Base-by-base conservation (phyloP, 1,284 basidiomycete genomes). In the Trametes versicolor region DNA sequence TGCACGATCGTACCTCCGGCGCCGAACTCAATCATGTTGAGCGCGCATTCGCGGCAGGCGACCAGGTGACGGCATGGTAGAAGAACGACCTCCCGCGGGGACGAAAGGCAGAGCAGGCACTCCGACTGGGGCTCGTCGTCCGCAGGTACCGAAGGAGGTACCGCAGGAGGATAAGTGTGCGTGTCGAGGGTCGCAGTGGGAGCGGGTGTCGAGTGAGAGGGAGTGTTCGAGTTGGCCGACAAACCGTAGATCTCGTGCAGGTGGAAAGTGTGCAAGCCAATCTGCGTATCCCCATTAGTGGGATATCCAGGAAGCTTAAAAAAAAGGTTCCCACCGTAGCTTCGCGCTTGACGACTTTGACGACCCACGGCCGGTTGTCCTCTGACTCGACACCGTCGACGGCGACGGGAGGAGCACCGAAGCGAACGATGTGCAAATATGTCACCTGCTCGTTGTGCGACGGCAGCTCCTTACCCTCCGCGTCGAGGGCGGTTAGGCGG, bases 1-100 rank as follows among this genome's bases (percentile, higher is more conserved):
- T 94, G 86, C 25, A 83, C 85, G 49, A 96, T 92, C 47, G 84
- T 89, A 4, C 95, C 95, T 2, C 95, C 95, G 0, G 95, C 95
- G 41, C 95, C 95, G 75, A 95, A 97, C 76, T 97, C 95, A 45
- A 97, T 90, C 95, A 97, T 97, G 74, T 96, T 96, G 50, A 96
- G 79, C 0, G 95, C 95, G 71, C 95, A 97, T 52, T 96, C 95
- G 70, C 93, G 89, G 79, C 95, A 97, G 7, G 95, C 95, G 60
- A 97, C 95, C 32, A 97, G 84, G 77, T 97, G 95, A 60, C 95
- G 83, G 76, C 95, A 97, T 0, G 95, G 95, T 6, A 97, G 85
- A 6, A 97, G 85, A 2, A 97, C 93, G 39, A 97, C 95, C 76
- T 96, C 95, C 52, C 94, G 85, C 1, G 95, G 91, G 0, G 90